These are phyloP conservation scores for Myriosclerotinia scirpicola DNA, from an alignment of 2,329 filamentous ascomycete genomes.

Conservation along the genomic window DNA sequence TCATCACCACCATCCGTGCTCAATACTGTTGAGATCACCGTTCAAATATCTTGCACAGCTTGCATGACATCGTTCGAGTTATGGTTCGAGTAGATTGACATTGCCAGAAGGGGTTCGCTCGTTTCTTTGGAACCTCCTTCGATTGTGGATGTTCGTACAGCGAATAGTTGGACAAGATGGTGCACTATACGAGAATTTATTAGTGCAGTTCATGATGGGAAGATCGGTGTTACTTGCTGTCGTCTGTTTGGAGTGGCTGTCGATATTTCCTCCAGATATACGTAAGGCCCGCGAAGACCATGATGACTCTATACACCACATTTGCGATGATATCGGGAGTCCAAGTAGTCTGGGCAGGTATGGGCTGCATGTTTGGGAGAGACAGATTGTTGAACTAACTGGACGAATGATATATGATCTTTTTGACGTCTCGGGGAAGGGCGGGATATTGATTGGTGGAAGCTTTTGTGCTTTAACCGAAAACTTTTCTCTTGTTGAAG, in stretches of 20 bases:
- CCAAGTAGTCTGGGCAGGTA: constrained; percentile 2
- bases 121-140: neutral
- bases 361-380: neutral
- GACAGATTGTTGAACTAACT: neutral
- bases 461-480: neutral
- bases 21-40: neutral
- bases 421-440: neutral
- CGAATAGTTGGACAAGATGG: neutral
- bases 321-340: constrained; percentile 23
- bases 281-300: constrained; percentile 22
- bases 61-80: neutral
- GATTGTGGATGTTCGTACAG: neutral
- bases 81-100: neutral
- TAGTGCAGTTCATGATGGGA: neutral
- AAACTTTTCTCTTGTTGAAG: neutral
- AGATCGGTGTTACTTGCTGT: neutral
- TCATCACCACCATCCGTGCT: neutral
- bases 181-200: neutral
- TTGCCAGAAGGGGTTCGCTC: neutral
- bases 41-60: neutral
- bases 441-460: neutral
- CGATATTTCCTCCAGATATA: constrained; percentile 24
- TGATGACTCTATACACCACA: constrained; percentile 22
- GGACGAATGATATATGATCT: no score
- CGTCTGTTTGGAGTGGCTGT: constrained; percentile 3